A percentile compares a stretch with the other conserved stretches of the same genome.
Evolutionary conservation across 2,329 filamentous ascomycete species (phyloP).

Genomic region (Monosporascus sp.): DNA sequence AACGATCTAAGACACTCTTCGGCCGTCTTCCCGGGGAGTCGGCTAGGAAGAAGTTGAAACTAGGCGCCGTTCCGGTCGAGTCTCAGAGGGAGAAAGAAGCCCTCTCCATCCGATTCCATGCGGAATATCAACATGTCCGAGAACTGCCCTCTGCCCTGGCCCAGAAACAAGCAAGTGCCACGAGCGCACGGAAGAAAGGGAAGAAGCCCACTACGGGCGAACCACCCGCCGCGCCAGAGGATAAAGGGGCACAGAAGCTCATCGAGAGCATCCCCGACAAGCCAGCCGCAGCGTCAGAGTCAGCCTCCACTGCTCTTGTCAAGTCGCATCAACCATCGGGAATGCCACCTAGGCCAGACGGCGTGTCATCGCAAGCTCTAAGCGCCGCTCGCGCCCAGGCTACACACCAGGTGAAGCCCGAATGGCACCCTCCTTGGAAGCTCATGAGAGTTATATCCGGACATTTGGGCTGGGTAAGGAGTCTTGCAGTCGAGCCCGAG

Average conservation of each 20-base stretch:
- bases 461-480: constrained; percentile 90
- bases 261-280: constrained; percentile 55
- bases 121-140: constrained; percentile 26
- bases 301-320: constrained; percentile 30
- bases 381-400: constrained; percentile 29
- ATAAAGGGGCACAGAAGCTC: constrained; percentile 55
- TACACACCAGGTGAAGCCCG: constrained; percentile 59
- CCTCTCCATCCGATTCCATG: constrained; percentile 25
- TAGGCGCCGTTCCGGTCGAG: constrained; percentile 19
- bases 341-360: background rate
- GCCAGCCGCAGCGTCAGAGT: constrained; percentile 31
- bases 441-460: constrained; percentile 96
- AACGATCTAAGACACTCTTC: constrained; percentile 25
- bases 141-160: constrained; percentile 25
- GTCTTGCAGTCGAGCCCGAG: constrained; percentile 84
- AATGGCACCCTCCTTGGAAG: constrained; percentile 99
- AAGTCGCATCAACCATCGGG: constrained; percentile 15
- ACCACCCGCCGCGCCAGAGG: constrained; percentile 24
- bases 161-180: constrained; percentile 32
- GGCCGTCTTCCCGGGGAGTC: constrained; percentile 14
- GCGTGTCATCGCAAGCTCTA: constrained; percentile 17
- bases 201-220: constrained; percentile 21
- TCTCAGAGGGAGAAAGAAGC: constrained; percentile 23
- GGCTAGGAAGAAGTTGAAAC: constrained; percentile 23
- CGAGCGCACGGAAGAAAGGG: constrained; percentile 21